These are phyloP conservation scores for Gymnopus androsaceus DNA, from an alignment of 1,284 basidiomycete species.

Conservation along the genomic window DNA sequence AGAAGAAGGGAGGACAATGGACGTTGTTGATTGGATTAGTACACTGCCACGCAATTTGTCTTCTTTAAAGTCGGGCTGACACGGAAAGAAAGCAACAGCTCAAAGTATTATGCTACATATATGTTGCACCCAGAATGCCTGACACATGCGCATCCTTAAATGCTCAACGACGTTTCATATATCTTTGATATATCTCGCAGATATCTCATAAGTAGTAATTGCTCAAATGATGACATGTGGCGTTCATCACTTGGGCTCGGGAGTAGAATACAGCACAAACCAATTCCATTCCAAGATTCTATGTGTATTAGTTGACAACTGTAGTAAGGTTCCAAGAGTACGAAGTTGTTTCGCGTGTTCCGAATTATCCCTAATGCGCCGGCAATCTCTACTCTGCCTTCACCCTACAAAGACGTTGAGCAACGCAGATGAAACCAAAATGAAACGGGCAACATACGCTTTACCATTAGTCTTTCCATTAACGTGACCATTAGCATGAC, in stretches of 20 bases:
- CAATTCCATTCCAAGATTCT: background rate
- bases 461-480: constrained; percentile 38
- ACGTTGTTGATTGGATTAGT: background rate
- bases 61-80: too few species aligned
- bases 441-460: constrained; percentile 29
- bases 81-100: too few species aligned
- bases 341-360: background rate
- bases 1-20: background rate
- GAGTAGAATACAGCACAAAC: too few species aligned
- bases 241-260: background rate
- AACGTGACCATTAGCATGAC: constrained; percentile 36
- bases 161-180: too few species aligned
- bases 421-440: too few species aligned
- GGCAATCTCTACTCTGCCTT: background rate
- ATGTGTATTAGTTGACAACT: constrained; percentile 1
- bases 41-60: constrained; percentile 8
- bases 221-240: too few species aligned
- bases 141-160: too few species aligned
- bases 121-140: too few species aligned
- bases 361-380: background rate
- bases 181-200: too few species aligned
- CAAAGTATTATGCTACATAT: too few species aligned
- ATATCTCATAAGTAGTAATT: too few species aligned
- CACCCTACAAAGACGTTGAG: too few species aligned
- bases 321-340: background rate